These are phyloP conservation scores for Bolboschoenus planiculmis DNA, from an alignment of 176 grass and related monocot genomes.

Conservation along the genomic window DNA sequence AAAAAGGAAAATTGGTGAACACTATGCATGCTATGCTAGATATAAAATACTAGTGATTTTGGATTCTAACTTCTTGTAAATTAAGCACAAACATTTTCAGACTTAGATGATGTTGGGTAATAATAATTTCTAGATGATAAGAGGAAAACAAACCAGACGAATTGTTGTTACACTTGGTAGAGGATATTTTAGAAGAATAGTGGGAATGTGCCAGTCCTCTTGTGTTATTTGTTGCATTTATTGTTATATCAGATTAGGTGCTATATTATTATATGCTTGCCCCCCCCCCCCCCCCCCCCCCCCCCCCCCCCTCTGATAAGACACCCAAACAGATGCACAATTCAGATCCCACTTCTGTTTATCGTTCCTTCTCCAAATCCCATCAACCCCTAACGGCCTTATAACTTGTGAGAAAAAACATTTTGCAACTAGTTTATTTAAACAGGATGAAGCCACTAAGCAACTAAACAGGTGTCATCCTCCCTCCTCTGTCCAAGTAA, in stretches of 20 bases:
- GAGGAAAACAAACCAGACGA: too few relatives aligned
- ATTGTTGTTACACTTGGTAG: too few relatives aligned
- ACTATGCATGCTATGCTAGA: background rate
- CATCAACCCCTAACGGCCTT: background rate
- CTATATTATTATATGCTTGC: background rate
- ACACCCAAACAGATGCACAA: slow-evolving; percentile 1
- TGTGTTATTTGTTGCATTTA: background rate
- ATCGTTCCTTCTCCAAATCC: background rate
- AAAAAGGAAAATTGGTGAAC: background rate
- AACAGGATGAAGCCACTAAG: background rate
- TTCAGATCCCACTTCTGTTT: background rate
- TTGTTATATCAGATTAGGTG: slow-evolving; percentile 2
- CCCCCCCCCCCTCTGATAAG: background rate
- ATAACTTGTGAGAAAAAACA: background rate
- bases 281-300: background rate
- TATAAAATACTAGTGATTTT: background rate
- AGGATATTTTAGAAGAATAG: background rate
- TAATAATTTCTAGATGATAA: too few relatives aligned
- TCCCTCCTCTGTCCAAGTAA: too few relatives aligned
- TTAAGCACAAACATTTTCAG: too few relatives aligned
- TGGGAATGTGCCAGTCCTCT: background rate
- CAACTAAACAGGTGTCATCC: background rate
- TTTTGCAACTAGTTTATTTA: background rate
- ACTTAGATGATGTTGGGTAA: too few relatives aligned
- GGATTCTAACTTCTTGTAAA: too few relatives aligned